A percentile compares a stretch with the other conserved stretches of the same genome.
Conservation (phyloP, 352 stramenopile species). For the Pythium angustatum region DNA sequence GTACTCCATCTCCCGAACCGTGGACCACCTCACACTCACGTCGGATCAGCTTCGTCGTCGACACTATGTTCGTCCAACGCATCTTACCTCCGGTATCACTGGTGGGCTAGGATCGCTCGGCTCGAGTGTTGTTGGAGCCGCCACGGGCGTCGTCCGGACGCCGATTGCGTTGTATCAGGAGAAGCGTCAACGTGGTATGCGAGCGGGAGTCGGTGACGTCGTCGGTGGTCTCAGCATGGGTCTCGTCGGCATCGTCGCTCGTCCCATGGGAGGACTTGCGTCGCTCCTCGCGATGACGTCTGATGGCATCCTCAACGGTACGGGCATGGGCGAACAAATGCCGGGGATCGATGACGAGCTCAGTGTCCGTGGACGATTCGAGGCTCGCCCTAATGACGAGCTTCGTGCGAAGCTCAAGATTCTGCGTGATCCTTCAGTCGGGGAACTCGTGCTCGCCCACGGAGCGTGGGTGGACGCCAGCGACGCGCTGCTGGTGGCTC, state of each 20-base stretch:
- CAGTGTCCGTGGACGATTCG: conserved; percentile 31
- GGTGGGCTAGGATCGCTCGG: conserved; percentile 69
- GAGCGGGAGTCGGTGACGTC: conserved; percentile 61
- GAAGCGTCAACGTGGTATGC: conserved; percentile 56
- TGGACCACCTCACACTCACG: conserved; percentile 78
- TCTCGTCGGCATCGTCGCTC: conserved; percentile 74
- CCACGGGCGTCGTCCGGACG: conserved; percentile 74
- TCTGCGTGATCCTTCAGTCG: conserved; percentile 44
- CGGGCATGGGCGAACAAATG: conserved; percentile 43
- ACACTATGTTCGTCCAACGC: conserved; percentile 66
- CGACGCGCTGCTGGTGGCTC: conserved; percentile 21
- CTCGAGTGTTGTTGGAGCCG: conserved; percentile 74
- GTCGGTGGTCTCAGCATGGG: conserved; percentile 77
- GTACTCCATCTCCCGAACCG: conserved; percentile 78
- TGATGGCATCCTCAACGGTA: conserved; percentile 70
- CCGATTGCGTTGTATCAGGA: conserved; percentile 77
- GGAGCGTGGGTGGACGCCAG: conserved; percentile 57
- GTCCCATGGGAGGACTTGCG: conserved; percentile 75
- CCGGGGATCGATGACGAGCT: conserved; percentile 33
- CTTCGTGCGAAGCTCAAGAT: conserved; percentile 83
- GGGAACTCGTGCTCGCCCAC: conserved; percentile 61
- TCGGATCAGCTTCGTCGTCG: conserved; percentile 57
- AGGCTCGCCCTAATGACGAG: conserved; percentile 62
- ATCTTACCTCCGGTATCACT: conserved; percentile 62
- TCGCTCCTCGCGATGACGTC: conserved; percentile 77